phyloP scores from a whole-genome alignment of 148 eudicot species.

The Silene uniflora region DNA sequence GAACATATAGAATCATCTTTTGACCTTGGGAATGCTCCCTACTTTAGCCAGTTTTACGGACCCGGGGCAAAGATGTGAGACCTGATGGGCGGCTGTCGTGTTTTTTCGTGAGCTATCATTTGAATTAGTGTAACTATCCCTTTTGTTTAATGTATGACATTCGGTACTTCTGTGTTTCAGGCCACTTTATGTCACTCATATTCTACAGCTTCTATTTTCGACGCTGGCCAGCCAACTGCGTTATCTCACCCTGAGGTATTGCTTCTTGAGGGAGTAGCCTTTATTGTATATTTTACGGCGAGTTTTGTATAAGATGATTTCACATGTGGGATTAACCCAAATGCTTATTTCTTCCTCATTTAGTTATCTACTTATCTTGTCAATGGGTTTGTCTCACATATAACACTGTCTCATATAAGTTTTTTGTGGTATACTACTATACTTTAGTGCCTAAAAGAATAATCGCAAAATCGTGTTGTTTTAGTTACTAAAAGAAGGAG shows the following conservation, averaged over 20 bases:
- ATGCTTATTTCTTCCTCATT: not conserved
- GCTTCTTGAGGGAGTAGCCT: conserved; percentile 2
- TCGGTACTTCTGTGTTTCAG: conserved; percentile 29
- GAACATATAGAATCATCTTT: too few relatives aligned
- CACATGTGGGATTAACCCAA: not conserved
- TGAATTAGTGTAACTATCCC: not conserved
- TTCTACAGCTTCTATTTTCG: conserved; percentile 35
- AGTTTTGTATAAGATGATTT: not conserved
- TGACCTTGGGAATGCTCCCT: too few relatives aligned
- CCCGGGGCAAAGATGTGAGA: too few relatives aligned
- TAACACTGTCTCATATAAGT: not conserved
- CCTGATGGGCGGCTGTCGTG: not conserved
- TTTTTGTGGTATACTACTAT: too few relatives aligned
- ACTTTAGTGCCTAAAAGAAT: not conserved
- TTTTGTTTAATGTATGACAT: conserved; percentile 13
- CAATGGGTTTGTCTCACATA: not conserved
- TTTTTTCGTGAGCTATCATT: not conserved
- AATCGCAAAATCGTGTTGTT: conserved; percentile 9
- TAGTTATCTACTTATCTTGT: not conserved
- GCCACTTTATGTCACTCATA: conserved; percentile 31
- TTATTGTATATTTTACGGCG: not conserved
- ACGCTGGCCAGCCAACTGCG: conserved; percentile 85
- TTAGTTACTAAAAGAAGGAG: conserved; percentile 76
- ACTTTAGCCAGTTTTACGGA: too few relatives aligned
- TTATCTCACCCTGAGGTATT: conserved; percentile 81